Conservation (phyloP, 2,329 filamentous ascomycete genomes). For the Akanthomyces muscarius region DNA sequence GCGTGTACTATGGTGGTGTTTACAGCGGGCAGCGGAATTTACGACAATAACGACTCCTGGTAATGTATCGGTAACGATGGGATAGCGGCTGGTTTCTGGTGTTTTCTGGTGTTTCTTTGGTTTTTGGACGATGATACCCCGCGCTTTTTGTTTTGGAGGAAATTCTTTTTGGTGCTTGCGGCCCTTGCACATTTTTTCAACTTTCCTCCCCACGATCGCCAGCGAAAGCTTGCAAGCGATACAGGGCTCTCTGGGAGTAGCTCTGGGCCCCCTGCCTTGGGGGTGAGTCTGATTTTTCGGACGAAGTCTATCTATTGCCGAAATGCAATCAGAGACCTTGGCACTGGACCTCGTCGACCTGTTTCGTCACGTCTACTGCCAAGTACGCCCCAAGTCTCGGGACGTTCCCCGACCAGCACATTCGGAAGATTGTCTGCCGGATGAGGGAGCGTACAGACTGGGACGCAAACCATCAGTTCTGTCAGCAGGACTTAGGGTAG, state of each 20-base stretch:
- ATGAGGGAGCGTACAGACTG: background rate
- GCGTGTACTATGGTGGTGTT: constrained; percentile 18
- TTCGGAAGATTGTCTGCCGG: background rate
- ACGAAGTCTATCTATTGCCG: background rate
- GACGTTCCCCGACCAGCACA: background rate
- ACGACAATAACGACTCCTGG: background rate
- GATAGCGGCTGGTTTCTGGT: background rate
- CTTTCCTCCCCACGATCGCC: background rate
- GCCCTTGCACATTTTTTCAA: background rate
- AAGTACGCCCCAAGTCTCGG: background rate
- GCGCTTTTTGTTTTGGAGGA: background rate
- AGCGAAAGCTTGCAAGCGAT: background rate
- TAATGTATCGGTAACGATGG: constrained; percentile 6
- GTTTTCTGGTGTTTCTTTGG: background rate
- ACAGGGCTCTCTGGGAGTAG: background rate
- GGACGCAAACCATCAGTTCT: constrained; percentile 5
- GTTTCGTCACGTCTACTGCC: background rate
- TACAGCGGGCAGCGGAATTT: constrained; percentile 11
- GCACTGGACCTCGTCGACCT: background rate
- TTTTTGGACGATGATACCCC: constrained; percentile 8
- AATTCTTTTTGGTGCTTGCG: background rate
- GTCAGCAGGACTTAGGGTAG: constrained; percentile 16
- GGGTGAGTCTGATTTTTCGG: background rate
- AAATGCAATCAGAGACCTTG: constrained; percentile 3
- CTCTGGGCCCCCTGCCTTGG: background rate